Percentiles rank a stretch among this genome's conserved stretches.
Conservation (phyloP, 805 yeast genomes). For the Candida sonorensis region DNA sequence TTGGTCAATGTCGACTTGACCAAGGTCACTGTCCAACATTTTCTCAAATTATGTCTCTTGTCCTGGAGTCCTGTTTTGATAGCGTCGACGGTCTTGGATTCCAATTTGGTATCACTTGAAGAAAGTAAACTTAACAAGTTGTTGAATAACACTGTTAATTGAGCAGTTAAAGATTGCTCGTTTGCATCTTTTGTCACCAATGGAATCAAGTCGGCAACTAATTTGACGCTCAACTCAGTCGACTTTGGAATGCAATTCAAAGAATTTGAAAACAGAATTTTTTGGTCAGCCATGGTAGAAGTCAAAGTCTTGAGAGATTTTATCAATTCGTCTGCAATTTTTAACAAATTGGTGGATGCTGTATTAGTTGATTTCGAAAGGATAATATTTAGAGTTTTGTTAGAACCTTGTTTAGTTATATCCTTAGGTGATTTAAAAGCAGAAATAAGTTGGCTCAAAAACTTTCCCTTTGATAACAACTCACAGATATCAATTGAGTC, state of each 20-base stretch:
- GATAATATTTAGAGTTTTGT: conserved; percentile 26
- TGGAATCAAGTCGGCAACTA: conserved; percentile 40
- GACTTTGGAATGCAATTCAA: conserved; percentile 29
- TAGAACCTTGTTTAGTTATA: conserved; percentile 46
- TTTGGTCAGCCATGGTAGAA: conserved; percentile 59
- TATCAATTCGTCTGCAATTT: conserved; percentile 45
- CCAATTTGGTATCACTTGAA: conserved; percentile 11
- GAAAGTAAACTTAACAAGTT: conserved; percentile 32
- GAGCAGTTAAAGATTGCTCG: conserved; percentile 49
- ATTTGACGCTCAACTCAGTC: conserved; percentile 16
- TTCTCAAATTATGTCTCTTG: conserved; percentile 54
- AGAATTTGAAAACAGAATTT: conserved; percentile 42
- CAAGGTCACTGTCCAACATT: conserved; percentile 58
- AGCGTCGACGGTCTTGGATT: conserved; percentile 18
- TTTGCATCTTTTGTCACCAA: conserved; percentile 69
- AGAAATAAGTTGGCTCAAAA: conserved; percentile 44
- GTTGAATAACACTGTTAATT: conserved; percentile 42
- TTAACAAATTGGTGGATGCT: conserved; percentile 22
- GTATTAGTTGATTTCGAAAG: conserved; percentile 14
- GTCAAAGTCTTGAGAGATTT: conserved; percentile 50
- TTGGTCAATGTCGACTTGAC: conserved; percentile 28
- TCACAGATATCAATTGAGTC: conserved; percentile 34
- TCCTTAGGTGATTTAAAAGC: conserved; percentile 69
- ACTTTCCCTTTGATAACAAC: conserved; percentile 32
- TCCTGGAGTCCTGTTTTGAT: conserved; percentile 59